phyloP scores from a whole-genome alignment of 129 eudicot species.

The Daucus carota region DNA sequence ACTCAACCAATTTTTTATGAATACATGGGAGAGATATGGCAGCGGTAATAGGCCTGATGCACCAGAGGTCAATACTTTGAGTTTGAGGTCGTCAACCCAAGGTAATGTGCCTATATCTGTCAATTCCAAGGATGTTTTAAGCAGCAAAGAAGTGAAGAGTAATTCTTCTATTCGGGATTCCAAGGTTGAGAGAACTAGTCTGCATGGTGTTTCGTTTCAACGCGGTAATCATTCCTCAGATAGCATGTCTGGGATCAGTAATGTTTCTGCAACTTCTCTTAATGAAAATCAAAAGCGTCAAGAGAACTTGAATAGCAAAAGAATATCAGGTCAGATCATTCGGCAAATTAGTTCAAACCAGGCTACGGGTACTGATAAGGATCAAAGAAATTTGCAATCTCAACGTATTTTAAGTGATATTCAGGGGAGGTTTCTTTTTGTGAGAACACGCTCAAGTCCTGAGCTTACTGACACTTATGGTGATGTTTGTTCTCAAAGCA shows the following conservation, averaged over 20 bases:
- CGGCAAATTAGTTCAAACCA: slow-evolving; percentile 18
- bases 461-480: slow-evolving; percentile 59
- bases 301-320: slow-evolving; percentile 28
- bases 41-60: slow-evolving; percentile 74
- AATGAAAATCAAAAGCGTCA: neutral
- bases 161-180: slow-evolving; percentile 23
- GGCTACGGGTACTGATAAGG: slow-evolving; percentile 19
- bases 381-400: slow-evolving; percentile 34
- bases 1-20: slow-evolving; percentile 61
- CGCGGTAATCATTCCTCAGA: slow-evolving; percentile 29
- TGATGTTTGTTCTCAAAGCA: slow-evolving; percentile 41
- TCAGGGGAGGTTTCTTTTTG: slow-evolving; percentile 57
- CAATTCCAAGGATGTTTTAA: slow-evolving; percentile 18
- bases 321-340: slow-evolving; percentile 20
- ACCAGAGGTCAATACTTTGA: slow-evolving; percentile 26
- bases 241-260: slow-evolving; percentile 23
- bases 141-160: slow-evolving; percentile 24
- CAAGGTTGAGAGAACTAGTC: slow-evolving; percentile 27
- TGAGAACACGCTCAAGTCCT: slow-evolving; percentile 89
- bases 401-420: slow-evolving; percentile 43
- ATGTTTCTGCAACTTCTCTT: slow-evolving; percentile 8
- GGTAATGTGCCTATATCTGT: slow-evolving; percentile 21
- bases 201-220: slow-evolving; percentile 25
- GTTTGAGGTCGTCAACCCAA: slow-evolving; percentile 21
- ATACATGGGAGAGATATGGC: slow-evolving; percentile 87